A percentile compares a stretch with the other conserved stretches of the same genome.
Evolutionary conservation across 345 rosid genomes (phyloP).

Genomic region (Arabidopsis arenosa): DNA sequence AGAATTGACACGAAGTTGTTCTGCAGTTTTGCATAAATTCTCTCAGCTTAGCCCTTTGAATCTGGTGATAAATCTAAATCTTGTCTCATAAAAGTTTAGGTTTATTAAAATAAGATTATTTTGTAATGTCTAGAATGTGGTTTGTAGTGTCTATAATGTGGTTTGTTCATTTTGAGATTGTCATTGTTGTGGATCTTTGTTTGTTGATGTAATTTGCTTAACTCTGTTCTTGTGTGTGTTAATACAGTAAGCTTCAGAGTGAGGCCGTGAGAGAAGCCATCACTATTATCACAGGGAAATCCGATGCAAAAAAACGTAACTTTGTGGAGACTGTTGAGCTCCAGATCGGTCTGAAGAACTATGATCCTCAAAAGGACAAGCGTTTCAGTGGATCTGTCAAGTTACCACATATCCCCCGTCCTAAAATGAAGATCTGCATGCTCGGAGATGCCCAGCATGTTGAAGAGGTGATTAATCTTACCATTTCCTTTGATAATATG

Average conservation of each 20-base stretch:
- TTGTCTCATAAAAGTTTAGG: neutral
- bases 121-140: neutral
- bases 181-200: neutral
- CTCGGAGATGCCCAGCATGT: constrained; percentile 89
- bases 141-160: neutral
- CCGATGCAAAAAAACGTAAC: constrained; percentile 62
- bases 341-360: constrained; percentile 80
- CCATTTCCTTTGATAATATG: neutral
- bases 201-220: constrained; percentile 6
- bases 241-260: constrained; percentile 69
- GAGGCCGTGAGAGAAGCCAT: constrained; percentile 74
- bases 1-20: neutral
- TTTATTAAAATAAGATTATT: neutral
- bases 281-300: constrained; percentile 44
- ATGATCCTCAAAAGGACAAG: constrained; percentile 86
- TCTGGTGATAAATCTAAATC: neutral
- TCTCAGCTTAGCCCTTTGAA: neutral
- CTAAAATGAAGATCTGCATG: constrained; percentile 78
- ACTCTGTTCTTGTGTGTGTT: neutral
- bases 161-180: no score
- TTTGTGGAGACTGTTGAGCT: constrained; percentile 79
- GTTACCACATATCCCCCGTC: constrained; percentile 81
- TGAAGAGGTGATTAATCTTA: constrained; percentile 61
- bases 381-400: constrained; percentile 85
- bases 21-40: constrained; percentile 1